These are phyloP conservation scores for Lophium mytilinum DNA, from an alignment of 495 filamentous ascomycete genomes.

Conservation along the genomic window DNA sequence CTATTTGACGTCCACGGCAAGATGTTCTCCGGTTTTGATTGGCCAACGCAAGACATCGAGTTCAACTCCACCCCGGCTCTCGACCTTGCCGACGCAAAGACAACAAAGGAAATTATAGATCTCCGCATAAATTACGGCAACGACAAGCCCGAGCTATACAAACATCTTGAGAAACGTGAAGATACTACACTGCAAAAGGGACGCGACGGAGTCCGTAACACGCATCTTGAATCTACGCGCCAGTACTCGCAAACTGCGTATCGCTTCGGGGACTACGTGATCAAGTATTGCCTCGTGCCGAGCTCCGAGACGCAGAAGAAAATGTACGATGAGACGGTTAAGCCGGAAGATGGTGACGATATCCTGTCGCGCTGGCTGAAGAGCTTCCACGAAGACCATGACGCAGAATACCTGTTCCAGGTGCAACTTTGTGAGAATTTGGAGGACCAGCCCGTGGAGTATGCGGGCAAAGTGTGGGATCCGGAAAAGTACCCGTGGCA, in stretches of 20 bases:
- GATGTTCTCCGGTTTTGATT: conserved; percentile 30
- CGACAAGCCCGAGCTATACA: conserved; percentile 34
- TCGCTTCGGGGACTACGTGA: conserved; percentile 42
- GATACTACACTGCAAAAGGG: conserved; percentile 39
- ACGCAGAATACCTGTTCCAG: conserved; percentile 42
- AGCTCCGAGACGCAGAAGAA: conserved; percentile 36
- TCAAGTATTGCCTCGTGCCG: conserved; percentile 42
- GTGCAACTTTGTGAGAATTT: conserved; percentile 41
- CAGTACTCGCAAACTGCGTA: conserved; percentile 44
- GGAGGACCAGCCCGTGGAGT: conserved; percentile 43
- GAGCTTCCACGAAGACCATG: conserved; percentile 37
- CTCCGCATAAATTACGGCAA: conserved; percentile 39
- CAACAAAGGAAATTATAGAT: conserved; percentile 40
- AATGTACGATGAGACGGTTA: conserved; percentile 36
- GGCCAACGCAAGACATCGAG: conserved; percentile 41
- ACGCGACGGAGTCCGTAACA: conserved; percentile 34
- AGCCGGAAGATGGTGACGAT: conserved; percentile 34
- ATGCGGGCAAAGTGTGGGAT: conserved; percentile 43
- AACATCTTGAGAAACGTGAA: conserved; percentile 35
- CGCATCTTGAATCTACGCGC: conserved; percentile 37
- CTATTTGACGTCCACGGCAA: conserved; percentile 41
- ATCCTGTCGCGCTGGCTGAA: conserved; percentile 38
- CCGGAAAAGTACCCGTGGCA: conserved; percentile 43
- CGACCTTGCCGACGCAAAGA: conserved; percentile 41
- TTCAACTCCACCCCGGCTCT: conserved; percentile 43